Conservation (phyloP, 805 yeast genomes). For the Hanseniaspora guilliermondii region DNA sequence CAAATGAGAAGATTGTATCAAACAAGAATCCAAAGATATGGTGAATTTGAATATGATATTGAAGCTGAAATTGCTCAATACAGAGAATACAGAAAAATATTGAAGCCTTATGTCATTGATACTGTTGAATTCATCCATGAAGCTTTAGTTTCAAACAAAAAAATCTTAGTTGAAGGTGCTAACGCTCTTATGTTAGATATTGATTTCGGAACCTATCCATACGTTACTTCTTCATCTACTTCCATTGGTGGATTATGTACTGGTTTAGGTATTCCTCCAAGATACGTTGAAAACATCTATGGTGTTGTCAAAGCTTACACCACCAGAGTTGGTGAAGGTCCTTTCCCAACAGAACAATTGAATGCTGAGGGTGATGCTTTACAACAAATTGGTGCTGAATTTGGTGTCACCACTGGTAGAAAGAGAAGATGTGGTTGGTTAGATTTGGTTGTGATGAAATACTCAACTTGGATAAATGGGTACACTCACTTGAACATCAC, state of each 20-base stretch:
- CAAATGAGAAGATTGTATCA: constrained; percentile 64
- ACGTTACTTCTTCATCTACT: constrained; percentile 88
- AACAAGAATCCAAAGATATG: constrained; percentile 80
- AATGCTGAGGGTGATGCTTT: constrained; percentile 74
- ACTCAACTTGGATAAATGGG: constrained; percentile 85
- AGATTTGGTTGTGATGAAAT: constrained; percentile 85
- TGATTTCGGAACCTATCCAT: constrained; percentile 97
- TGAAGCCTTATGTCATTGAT: constrained; percentile 88
- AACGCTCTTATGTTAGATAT: constrained; percentile 95
- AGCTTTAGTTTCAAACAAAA: constrained; percentile 63
- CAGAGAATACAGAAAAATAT: constrained; percentile 55
- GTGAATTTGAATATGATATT: constrained; percentile 76
- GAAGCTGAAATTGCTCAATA: constrained; percentile 70
- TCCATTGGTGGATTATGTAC: constrained; percentile 97
- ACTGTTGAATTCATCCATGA: constrained; percentile 72
- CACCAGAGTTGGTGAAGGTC: constrained; percentile 98
- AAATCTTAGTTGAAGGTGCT: constrained; percentile 92
- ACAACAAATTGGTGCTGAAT: constrained; percentile 89
- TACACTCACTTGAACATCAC: constrained; percentile 91
- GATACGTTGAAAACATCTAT: constrained; percentile 59
- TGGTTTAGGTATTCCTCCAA: constrained; percentile 94
- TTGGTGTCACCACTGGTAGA: constrained; percentile 96
- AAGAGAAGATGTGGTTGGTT: constrained; percentile 99
- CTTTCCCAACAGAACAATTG: constrained; percentile 95
- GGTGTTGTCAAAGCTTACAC: constrained; percentile 99